Evolutionary conservation across 352 stramenopile species (phyloP).

Genomic region (Pythium sukuiense): DNA sequence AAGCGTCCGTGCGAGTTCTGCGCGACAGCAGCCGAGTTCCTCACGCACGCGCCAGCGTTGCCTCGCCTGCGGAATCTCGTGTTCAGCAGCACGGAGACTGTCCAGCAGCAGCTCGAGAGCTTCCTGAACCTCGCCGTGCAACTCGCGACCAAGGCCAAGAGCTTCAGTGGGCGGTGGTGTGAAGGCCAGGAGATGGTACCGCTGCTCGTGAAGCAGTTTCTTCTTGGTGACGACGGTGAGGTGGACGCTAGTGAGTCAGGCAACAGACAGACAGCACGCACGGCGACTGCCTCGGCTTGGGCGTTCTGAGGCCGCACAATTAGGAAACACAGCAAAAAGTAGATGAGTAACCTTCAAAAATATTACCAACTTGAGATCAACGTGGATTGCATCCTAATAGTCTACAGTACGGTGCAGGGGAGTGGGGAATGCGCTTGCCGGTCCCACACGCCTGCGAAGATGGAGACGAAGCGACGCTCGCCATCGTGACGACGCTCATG

Average conservation of each 20-base stretch:
- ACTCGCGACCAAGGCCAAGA: conserved; percentile 12
- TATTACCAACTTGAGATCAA: neutral
- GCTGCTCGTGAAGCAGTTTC: conserved; percentile 18
- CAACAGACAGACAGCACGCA: neutral
- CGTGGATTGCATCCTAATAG: too few species aligned
- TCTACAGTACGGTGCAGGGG: too few species aligned
- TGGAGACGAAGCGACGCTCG: too few species aligned
- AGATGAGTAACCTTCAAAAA: neutral
- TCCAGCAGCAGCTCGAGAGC: conserved; percentile 8
- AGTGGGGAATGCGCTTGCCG: too few species aligned
- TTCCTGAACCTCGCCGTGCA: conserved; percentile 16
- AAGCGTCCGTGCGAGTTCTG: conserved; percentile 19
- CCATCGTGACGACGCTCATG: too few species aligned
- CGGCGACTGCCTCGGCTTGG: conserved; percentile 1
- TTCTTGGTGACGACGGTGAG: conserved; percentile 16
- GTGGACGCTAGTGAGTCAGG: conserved; percentile 11
- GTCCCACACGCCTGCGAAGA: too few species aligned
- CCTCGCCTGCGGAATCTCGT: conserved; percentile 10
- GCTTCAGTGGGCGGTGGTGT: conserved; percentile 8
- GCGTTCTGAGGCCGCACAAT: too few species aligned
- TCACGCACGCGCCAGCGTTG: conserved; percentile 7
- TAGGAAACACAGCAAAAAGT: too few species aligned
- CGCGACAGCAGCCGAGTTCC: neutral
- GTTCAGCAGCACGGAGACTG: conserved; percentile 4
- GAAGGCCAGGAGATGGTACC: conserved; percentile 19